Percentiles rank a stretch among this genome's conserved stretches.
Conservation (phyloP, 177 flowering plant genomes). For the Vitis hybrid region DNA sequence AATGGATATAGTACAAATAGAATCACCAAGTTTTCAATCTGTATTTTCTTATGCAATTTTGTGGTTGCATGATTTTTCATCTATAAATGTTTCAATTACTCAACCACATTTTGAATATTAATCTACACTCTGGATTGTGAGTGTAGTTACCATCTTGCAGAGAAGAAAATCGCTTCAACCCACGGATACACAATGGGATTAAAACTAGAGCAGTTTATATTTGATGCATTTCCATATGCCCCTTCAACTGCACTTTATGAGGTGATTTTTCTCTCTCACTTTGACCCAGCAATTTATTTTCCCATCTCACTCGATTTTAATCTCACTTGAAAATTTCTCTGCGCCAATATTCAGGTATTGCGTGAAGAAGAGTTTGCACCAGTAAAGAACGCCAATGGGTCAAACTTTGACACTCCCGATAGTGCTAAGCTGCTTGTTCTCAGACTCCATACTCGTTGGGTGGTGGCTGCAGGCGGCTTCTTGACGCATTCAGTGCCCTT, state of each 20-base stretch:
- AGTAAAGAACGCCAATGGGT: constrained; percentile 91
- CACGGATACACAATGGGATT: constrained; percentile 70
- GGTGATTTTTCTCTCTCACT: constrained; percentile 34
- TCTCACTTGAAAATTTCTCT: not conserved
- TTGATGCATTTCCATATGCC: constrained; percentile 91
- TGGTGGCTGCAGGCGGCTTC: constrained; percentile 95
- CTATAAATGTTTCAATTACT: not conserved
- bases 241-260: constrained; percentile 92
- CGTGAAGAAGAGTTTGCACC: constrained; percentile 99
- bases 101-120: not conserved
- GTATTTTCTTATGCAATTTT: not conserved
- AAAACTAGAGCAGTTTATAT: constrained; percentile 89
- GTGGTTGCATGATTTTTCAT: not conserved
- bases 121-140: constrained; percentile 10
- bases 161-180: constrained; percentile 85
- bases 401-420: constrained; percentile 89
- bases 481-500: constrained; percentile 94
- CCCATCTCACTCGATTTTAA: not conserved
- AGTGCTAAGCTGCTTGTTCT: constrained; percentile 87
- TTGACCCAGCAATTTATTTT: not conserved
- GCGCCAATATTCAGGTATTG: constrained; percentile 38
- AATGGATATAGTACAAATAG: too few species aligned
- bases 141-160: constrained; percentile 89
- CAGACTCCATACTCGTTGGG: constrained; percentile 95
- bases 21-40: not conserved